A percentile compares a stretch with the other conserved stretches of the same genome.
Conservation (phyloP, 225 moss, liverwort and hornwort genomes). For the Sphagnum tenellum region DNA sequence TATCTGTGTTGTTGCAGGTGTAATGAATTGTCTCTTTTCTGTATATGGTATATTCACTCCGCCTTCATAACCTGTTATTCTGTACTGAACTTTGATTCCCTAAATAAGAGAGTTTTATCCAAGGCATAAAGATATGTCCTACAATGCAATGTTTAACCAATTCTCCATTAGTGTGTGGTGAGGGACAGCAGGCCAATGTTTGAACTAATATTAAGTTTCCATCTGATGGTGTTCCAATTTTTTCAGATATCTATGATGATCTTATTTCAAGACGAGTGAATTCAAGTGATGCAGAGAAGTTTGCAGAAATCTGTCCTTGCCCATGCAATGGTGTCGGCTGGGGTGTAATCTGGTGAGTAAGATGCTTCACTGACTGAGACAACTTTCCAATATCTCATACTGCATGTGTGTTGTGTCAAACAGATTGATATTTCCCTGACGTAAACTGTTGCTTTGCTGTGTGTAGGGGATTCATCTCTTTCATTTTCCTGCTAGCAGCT, state of each 20-base stretch:
- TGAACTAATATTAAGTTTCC: too few species aligned
- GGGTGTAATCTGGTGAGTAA: constrained; percentile 84
- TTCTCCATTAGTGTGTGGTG: too few species aligned
- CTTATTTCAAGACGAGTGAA: constrained; percentile 92
- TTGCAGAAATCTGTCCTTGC: constrained; percentile 76
- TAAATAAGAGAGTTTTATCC: too few species aligned
- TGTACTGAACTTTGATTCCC: too few species aligned
- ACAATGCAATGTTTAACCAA: too few species aligned
- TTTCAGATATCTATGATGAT: constrained; percentile 89
- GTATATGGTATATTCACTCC: constrained; percentile 56
- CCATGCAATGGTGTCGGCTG: constrained; percentile 89
- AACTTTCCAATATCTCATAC: background rate
- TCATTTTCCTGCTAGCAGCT: constrained; percentile 72
- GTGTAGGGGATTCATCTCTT: constrained; percentile 89
- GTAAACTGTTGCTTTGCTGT: constrained; percentile 6
- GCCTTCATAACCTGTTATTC: too few species aligned
- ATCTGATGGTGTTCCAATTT: background rate
- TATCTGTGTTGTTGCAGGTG: constrained; percentile 38
- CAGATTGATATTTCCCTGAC: background rate
- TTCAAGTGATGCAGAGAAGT: constrained; percentile 95
- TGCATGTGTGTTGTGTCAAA: too few species aligned
- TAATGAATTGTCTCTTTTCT: constrained; percentile 96
- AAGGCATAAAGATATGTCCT: too few species aligned
- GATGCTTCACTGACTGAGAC: background rate
- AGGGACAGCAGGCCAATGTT: too few species aligned